Base-by-base conservation (phyloP, 768 basidiomycete species). In the Suillus discolor region DNA sequence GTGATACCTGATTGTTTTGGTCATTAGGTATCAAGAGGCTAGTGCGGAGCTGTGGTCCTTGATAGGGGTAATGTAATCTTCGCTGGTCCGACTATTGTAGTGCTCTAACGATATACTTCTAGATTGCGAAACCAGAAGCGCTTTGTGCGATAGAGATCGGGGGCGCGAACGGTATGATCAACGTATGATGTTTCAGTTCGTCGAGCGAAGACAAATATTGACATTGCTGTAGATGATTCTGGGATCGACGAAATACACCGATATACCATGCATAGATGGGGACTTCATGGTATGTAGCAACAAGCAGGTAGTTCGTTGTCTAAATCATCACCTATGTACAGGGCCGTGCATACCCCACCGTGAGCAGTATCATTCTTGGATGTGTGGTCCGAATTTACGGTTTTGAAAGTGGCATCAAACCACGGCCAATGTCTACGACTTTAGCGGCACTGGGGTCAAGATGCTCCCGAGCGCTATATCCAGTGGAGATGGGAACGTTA, bases 161-260 rank as follows among this genome's bases (percentile, higher is more conserved):
- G 15, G 81, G 81, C 18, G 78, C 75, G 54, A 83, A 84, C 63
- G 82, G 83, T 41, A 79, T 84, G 78, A 77, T 77, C 78, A 68
- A 78, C 66, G 80, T 79, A 68, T 42, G 74, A 72, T 64, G 45
- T 57, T 57, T 45, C 44, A 57, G 36, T 57, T 63, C 31, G 16
- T 31, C 34, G 23, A 60, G 5, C 41, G 13, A 8, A 38, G 63
- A 61, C 66, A 57, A 64, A 47, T 28, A 18, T 39, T 72, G 64
- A 70, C 62, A 53, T 66, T 31, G 13, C 12, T 65, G 53, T 62
- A 78, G 79, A 81, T 79, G 71, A 72, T 79, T 70, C 72, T 71
- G 11, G 79, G 72, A 61, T 75, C 78, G 61, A 74, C 75, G 39
- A 75, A 71, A 65, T 73, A 79, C 59, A 78, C 76, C 54, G 72